Evolutionary conservation across 2,329 filamentous ascomycete genomes (phyloP).

Genomic region (Ceratocystis colombiana): DNA sequence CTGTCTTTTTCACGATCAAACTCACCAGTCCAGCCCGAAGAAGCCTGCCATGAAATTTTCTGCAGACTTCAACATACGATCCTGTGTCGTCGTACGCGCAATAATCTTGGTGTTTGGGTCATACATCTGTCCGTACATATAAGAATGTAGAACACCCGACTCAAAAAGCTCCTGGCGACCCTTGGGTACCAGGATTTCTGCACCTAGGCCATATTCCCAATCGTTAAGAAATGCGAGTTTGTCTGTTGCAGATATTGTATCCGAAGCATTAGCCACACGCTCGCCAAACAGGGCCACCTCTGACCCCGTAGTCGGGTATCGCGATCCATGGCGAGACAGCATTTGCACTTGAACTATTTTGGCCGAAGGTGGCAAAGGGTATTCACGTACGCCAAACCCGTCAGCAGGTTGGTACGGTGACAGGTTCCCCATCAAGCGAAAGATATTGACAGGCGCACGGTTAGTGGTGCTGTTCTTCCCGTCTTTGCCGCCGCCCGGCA

Average conservation of each 20-base stretch:
- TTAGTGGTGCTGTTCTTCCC: background rate
- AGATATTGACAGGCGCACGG: slow-evolving; percentile 45
- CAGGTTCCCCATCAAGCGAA: slow-evolving; percentile 58
- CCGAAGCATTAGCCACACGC: slow-evolving; percentile 46
- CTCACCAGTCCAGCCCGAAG: slow-evolving; percentile 60
- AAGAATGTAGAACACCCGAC: slow-evolving; percentile 57
- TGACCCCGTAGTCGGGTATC: slow-evolving; percentile 57
- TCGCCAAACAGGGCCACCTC: slow-evolving; percentile 47
- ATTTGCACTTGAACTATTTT: slow-evolving; percentile 62
- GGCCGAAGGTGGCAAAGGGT: slow-evolving; percentile 53
- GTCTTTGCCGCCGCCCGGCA: slow-evolving; percentile 42
- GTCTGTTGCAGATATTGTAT: slow-evolving; percentile 47
- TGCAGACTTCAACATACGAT: slow-evolving; percentile 65
- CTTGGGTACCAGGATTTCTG: slow-evolving; percentile 60
- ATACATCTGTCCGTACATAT: slow-evolving; percentile 61
- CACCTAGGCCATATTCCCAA: slow-evolving; percentile 60
- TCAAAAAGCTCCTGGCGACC: slow-evolving; percentile 65
- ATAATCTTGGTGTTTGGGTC: slow-evolving; percentile 64
- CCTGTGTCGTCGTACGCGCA: slow-evolving; percentile 64
- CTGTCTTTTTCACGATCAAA: background rate
- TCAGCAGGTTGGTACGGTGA: slow-evolving; percentile 61
- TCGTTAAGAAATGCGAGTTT: slow-evolving; percentile 54
- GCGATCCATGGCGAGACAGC: slow-evolving; percentile 61
- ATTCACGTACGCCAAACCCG: slow-evolving; percentile 66
- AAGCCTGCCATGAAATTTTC: slow-evolving; percentile 73